phyloP scores from a whole-genome alignment of 2,329 filamentous ascomycete species.

The Epichloe coenophiala region DNA sequence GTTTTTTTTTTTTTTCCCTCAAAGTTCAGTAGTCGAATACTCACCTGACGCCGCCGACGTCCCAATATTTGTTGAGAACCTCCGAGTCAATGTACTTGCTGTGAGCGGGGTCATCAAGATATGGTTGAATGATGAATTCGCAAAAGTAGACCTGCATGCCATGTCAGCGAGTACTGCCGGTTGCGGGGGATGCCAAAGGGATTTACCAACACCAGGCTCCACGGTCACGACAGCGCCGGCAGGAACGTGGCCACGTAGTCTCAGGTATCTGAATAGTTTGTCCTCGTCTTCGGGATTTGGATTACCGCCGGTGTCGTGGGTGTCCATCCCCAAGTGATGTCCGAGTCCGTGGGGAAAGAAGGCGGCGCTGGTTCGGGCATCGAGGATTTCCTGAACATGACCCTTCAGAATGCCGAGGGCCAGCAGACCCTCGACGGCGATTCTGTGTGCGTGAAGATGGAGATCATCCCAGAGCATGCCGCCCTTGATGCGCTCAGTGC shows the following conservation, averaged over 20 bases:
- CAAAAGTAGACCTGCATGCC: conserved; percentile 72
- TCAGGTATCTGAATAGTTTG: conserved; percentile 72
- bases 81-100: conserved; percentile 61
- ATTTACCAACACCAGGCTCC: conserved; percentile 63
- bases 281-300: conserved; percentile 69
- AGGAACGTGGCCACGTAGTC: conserved; percentile 63
- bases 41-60: conserved; percentile 60
- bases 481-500: conserved; percentile 57
- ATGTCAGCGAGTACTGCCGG: conserved; percentile 1
- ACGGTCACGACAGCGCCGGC: conserved; percentile 81
- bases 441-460: conserved; percentile 64
- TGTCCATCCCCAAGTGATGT: conserved; percentile 86
- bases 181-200: not conserved
- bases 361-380: conserved; percentile 66
- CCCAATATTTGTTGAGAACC: conserved; percentile 69
- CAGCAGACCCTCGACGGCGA: conserved; percentile 70
- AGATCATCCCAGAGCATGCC: conserved; percentile 72
- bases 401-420: conserved; percentile 60
- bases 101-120: conserved; percentile 57
- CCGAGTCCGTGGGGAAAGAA: conserved; percentile 89
- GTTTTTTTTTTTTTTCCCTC: not conserved
- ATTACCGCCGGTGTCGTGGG: conserved; percentile 74
- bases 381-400: conserved; percentile 58
- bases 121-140: conserved; percentile 73
- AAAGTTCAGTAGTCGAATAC: conserved; percentile 12